Evolutionary conservation across 441 rosid species (phyloP), one percentile per base, ranked within the genome.

Genomic region (Jatropha podagrica): DNA sequence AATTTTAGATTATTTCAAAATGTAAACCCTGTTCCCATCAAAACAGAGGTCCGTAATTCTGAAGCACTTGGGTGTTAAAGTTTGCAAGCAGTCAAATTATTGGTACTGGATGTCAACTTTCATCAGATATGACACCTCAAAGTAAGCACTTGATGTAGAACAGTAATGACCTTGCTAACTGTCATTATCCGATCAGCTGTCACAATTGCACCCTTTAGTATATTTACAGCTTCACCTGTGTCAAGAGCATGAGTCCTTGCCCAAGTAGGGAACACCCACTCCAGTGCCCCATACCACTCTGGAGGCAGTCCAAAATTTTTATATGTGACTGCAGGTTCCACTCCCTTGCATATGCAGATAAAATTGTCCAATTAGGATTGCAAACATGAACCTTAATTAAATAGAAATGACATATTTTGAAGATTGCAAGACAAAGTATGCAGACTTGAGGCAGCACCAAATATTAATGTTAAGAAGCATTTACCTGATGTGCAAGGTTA

Each of bases 211-310:
- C 99, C 96, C 88, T 95, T 95, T 41, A 95, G 88, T 81, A 95
- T 79, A 87, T 92, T 95, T 78, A 95, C 97, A 3, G 99, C 98
- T 86, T 90, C 96, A 63, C 99, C 99, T 1, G 92, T 92, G 87
- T 95, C 99, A n/a, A 95, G 98, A 66, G 99, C 98, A 85, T 95
- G 99, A 15, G 98, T 84, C 86, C 99, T 91, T 63, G 98, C 99
- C 98, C 97, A 92, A 9, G 89, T 91, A 9, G 99, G 99, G 78
- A 95, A 95, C 67, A 95, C 96, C 99, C 98, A 93, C 73, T 82
- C 99, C 38, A 93, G 76, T 26, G 98, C 97, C 76, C 96, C 95
- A 68, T 92, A 93, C 99, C 99, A 95, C 73, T 95, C 88, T 0
- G 85, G 65, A 69, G 98, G 92, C 69, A 95, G 80, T 73, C 98